Conservation (phyloP, 2,329 filamentous ascomycete genomes). For the Keithomyces neogunnii region DNA sequence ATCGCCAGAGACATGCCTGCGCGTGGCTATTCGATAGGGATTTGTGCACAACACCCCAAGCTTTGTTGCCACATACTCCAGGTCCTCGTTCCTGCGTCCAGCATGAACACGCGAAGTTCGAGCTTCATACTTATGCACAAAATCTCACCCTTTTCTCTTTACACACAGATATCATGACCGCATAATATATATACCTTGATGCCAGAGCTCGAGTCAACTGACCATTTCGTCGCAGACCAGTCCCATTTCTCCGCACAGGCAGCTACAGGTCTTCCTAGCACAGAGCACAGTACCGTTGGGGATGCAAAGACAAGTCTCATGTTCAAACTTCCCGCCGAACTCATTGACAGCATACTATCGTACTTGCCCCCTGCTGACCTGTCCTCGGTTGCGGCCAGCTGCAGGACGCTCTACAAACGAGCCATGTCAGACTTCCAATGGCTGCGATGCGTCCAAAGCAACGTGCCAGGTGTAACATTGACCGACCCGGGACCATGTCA, state of each 20-base stretch:
- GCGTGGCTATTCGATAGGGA: too few species aligned
- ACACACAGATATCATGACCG: not conserved
- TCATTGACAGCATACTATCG: conserved; percentile 63
- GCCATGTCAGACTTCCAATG: conserved; percentile 62
- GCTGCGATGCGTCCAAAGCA: conserved; percentile 59
- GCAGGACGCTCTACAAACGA: conserved; percentile 49
- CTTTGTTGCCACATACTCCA: too few species aligned
- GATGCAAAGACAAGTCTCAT: conserved; percentile 23
- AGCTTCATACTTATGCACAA: too few species aligned
- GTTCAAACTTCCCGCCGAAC: conserved; percentile 60
- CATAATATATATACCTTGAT: not conserved
- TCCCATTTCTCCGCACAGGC: not conserved
- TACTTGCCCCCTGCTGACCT: conserved; percentile 60
- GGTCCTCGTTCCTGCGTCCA: too few species aligned
- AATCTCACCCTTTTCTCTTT: too few species aligned
- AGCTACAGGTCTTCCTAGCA: not conserved
- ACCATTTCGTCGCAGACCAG: not conserved
- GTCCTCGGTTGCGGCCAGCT: conserved; percentile 49
- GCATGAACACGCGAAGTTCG: too few species aligned
- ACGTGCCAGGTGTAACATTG: conserved; percentile 51
- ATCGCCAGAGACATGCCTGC: too few species aligned
- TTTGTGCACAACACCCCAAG: too few species aligned
- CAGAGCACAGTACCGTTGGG: not conserved
- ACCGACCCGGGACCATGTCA: conserved; percentile 47
- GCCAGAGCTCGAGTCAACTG: not conserved